Evolutionary conservation across 805 yeast genomes (phyloP).

Genomic region (Metschnikowia cubensis): DNA sequence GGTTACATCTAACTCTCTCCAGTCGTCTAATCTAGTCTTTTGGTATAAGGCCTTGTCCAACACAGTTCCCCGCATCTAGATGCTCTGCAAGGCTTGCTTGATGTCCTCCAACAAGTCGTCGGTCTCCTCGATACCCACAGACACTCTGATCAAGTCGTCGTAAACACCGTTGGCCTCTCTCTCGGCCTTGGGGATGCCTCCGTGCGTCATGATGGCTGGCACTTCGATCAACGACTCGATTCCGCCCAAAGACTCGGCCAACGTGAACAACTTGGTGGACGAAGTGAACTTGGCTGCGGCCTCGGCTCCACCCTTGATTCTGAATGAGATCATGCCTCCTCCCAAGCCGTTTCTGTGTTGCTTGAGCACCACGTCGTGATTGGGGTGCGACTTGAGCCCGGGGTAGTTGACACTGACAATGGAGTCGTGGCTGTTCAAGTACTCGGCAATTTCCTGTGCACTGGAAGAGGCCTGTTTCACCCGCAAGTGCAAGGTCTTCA

Average conservation of each 20-base stretch:
- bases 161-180: slow-evolving; percentile 78
- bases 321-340: slow-evolving; percentile 88
- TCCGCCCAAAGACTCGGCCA: slow-evolving; percentile 91
- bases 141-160: slow-evolving; percentile 76
- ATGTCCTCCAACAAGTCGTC: slow-evolving; percentile 73
- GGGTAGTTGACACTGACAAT: slow-evolving; percentile 79
- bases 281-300: slow-evolving; percentile 74
- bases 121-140: slow-evolving; percentile 83
- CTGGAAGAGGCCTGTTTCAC: slow-evolving; percentile 61
- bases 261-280: slow-evolving; percentile 69
- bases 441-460: slow-evolving; percentile 70
- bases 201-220: slow-evolving; percentile 90
- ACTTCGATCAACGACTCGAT: slow-evolving; percentile 82
- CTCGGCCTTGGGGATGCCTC: slow-evolving; percentile 76
- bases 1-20: no score
- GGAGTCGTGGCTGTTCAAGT: slow-evolving; percentile 44
- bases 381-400: slow-evolving; percentile 64
- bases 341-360: slow-evolving; percentile 86
- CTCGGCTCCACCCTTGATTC: slow-evolving; percentile 76
- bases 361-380: slow-evolving; percentile 57
- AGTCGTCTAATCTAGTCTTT: no score
- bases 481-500: slow-evolving; percentile 81
- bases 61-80: not conserved
- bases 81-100: slow-evolving; percentile 55
- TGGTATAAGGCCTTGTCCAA: not conserved